Evolutionary conservation across 106 monocot genomes (phyloP), one percentile per base, ranked within the genome.

Genomic region (Amphibolis antarctica): DNA sequence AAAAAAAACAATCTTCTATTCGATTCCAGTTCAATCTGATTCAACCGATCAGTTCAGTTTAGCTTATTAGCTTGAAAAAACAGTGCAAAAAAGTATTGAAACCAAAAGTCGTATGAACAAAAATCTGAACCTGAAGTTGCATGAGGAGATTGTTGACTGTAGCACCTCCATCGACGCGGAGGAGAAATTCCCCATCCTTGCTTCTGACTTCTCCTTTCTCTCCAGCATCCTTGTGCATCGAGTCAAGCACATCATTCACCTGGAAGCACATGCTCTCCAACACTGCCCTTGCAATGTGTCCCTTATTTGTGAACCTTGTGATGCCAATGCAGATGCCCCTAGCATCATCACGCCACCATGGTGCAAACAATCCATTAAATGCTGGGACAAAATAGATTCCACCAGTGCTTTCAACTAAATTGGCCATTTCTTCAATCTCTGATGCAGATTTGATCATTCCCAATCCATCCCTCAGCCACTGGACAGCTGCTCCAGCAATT

Each of bases 341-440:
- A 0, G 89, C 94, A 82, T 96, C 94, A 9, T 96, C 94, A 28
- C 77, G 70, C 89, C 94, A 96, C 94, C 94, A 96, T 9, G 94
- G 94, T 3, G 89, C 89, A 67, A 89, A 96, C 62, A 96, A 62
- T 5, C 94, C 94, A 72, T 89, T 96, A 65, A 96, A 96, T 0
- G 89, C 86, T 5, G 89, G 94, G 18, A 96, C 89, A 49, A 96
- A 89, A 60, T 96, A 96, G 17, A 96, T 77, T 1, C 89, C 94
- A 15, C 94, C 86, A 1, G 89, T 70, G 55, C 79, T 86, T 62
- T 84, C 79, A 67, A 89, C 94, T 13, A 28, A 44, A 43, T 66
- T 73, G 0, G 94, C 89, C 71, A 82, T 10, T 18, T 47, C 74
- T 53, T 96, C 89, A 5, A 89, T 78, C 46, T 96, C 94, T 1